Base-by-base conservation (phyloP, 306 rosid genomes). In the Citrullus mucosospermus region DNA sequence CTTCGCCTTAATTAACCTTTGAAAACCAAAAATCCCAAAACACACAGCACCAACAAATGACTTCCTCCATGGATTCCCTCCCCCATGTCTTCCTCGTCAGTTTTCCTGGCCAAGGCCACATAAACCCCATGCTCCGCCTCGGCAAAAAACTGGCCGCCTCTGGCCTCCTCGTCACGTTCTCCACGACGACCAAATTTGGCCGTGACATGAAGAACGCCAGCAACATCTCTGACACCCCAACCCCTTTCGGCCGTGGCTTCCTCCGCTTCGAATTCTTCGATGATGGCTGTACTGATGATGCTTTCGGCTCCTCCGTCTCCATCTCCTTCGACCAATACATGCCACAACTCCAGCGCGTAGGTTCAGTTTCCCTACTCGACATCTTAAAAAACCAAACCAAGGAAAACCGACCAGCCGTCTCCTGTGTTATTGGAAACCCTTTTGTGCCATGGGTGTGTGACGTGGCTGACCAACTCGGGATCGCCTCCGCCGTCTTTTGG, bases 401-500 rank as follows among this genome's bases (percentile, higher is more conserved):
- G 2, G 55, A 83, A 36, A 54, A 66, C 54, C 78, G 41, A 5
- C 82, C 81, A 32, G 34, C 3, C 2, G 85, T 89, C 14, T 76
- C 79, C 0, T 90, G 87, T 22, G 38, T 90, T 5, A 83, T 90
- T 6, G 87, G 85, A 76, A 88, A 90, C 56, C 88, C 91, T 0
- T 87, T 90, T 56, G 38, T 84, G 36, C 88, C 91, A 5, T 88
- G 92, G 89, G 91, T 82, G 34, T 80, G 85, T 6, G 87, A 86
- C n/a, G 79, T 85, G 6, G 86, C 85, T n/a, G 68, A 30, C 12
- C 14, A 62, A 12, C 89, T 85, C 1, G 79, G 85, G 50, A 66
- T 90, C 67, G 85, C 92, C 84, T 81, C 77, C 17, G 89, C 91
- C 51, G 79, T 84, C 53, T 88, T 90, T 2, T 90, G 92, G 95